Conservation (phyloP, 768 basidiomycete species). For the Sporobolomyces phaffii region DNA sequence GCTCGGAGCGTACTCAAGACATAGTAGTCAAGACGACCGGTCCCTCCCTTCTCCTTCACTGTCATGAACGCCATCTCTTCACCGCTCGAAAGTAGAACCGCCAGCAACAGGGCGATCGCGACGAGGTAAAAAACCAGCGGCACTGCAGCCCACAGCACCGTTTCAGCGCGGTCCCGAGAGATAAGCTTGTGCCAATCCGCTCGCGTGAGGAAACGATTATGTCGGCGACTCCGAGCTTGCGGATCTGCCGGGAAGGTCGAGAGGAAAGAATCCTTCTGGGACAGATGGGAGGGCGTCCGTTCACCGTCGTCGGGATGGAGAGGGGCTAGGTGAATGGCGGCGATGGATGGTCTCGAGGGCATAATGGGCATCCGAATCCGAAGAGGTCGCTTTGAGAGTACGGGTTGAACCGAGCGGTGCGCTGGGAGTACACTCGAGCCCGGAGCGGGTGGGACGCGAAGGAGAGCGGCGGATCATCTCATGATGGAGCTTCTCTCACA, state of each 20-base stretch:
- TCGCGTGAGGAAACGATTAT: background rate
- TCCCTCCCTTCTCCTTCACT: conserved; percentile 12
- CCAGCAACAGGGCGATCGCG: background rate
- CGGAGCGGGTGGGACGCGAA: no score
- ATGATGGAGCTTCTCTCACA: no score
- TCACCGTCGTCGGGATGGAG: background rate
- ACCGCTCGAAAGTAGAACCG: background rate
- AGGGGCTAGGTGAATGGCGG: conserved; percentile 12
- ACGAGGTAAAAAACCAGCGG: conserved; percentile 12
- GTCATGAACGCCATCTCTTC: background rate
- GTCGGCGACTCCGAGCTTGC: no score
- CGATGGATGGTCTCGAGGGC: no score
- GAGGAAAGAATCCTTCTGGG: conserved; percentile 21
- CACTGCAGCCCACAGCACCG: conserved; percentile 21
- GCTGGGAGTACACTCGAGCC: no score
- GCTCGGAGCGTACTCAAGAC: conserved; percentile 32
- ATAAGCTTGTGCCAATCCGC: background rate
- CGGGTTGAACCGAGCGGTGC: no score
- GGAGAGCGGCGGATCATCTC: no score
- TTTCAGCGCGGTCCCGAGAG: background rate
- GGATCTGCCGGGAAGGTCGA: conserved; percentile 6
- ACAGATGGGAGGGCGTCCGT: background rate
- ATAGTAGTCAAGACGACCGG: conserved; percentile 13
- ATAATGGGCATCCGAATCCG: no score
- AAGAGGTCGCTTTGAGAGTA: no score